phyloP scores from a whole-genome alignment of 148 eudicot species.

The Diospyros kaki region DNA sequence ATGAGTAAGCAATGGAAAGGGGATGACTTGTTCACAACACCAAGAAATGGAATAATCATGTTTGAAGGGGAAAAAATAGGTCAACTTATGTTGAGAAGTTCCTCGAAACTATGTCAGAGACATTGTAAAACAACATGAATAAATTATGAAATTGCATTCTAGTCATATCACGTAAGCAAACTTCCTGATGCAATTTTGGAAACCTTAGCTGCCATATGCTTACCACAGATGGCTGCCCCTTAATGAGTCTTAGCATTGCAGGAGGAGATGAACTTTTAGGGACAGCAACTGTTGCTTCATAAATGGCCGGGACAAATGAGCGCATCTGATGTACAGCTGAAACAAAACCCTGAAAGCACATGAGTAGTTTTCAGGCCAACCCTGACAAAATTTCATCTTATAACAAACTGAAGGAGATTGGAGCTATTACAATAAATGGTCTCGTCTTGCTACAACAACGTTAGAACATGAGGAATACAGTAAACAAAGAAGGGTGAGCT shows the following conservation, averaged over 20 bases:
- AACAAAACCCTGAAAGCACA: slow-evolving; percentile 73
- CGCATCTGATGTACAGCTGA: slow-evolving; percentile 87
- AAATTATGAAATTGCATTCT: neutral
- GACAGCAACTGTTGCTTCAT: slow-evolving; percentile 77
- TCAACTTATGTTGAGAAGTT: neutral
- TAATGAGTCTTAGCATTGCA: slow-evolving; percentile 81
- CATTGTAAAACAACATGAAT: neutral
- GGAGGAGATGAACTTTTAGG: slow-evolving; percentile 75
- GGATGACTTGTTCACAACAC: too few relatives aligned
- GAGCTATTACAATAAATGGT: neutral
- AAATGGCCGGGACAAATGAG: slow-evolving; percentile 83
- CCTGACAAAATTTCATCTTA: neutral
- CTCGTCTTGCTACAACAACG: neutral
- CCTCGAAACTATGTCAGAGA: neutral
- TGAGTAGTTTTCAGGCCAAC: neutral
- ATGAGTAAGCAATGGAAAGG: too few relatives aligned
- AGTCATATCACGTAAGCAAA: neutral
- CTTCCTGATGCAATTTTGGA: neutral
- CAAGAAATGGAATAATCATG: too few relatives aligned
- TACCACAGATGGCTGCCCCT: slow-evolving; percentile 90
- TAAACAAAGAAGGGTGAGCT: neutral
- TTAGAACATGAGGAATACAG: neutral
- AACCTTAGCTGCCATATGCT: slow-evolving; percentile 22
- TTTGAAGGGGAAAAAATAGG: too few relatives aligned
- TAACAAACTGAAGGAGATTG: neutral